These are phyloP conservation scores for Populus hybrid DNA, from an alignment of 441 rosid species.

Conservation along the genomic window DNA sequence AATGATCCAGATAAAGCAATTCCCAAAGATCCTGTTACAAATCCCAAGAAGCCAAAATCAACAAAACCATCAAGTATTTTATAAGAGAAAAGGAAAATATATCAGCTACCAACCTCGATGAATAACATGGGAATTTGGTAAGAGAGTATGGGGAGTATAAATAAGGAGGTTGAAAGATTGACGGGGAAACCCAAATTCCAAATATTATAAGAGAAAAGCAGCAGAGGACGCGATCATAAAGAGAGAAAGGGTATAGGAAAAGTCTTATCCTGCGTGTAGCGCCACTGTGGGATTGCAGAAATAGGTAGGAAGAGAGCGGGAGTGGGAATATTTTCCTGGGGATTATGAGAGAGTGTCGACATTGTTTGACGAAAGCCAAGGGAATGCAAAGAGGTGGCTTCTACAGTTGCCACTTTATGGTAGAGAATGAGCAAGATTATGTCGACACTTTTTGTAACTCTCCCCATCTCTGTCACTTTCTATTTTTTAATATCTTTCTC, in stretches of 20 bases:
- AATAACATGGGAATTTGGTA: slow-evolving; percentile 25
- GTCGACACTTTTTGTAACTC: too few species aligned
- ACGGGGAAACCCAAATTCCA: neutral
- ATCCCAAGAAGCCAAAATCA: neutral
- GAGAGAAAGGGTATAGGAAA: neutral
- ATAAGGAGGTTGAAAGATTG: neutral
- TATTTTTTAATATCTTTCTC: too few species aligned
- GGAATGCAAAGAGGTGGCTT: too few species aligned
- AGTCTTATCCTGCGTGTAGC: neutral
- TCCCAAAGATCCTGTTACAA: slow-evolving; percentile 35
- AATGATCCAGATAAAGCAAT: slow-evolving; percentile 22
- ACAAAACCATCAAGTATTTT: neutral
- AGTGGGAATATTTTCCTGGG: neutral
- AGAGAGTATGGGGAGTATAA: neutral
- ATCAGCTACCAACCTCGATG: slow-evolving; percentile 28
- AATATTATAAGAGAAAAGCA: neutral
- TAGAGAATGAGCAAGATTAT: too few species aligned
- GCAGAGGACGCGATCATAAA: neutral
- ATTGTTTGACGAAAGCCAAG: too few species aligned
- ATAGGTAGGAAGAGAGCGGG: neutral
- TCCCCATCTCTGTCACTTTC: too few species aligned
- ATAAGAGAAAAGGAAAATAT: neutral
- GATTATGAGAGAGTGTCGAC: too few species aligned
- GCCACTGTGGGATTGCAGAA: neutral
- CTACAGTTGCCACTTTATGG: too few species aligned